Evolutionary conservation across 352 stramenopile species (phyloP), one percentile per base, ranked within the genome.

Genomic region (Halophytophthora batemanensis): DNA sequence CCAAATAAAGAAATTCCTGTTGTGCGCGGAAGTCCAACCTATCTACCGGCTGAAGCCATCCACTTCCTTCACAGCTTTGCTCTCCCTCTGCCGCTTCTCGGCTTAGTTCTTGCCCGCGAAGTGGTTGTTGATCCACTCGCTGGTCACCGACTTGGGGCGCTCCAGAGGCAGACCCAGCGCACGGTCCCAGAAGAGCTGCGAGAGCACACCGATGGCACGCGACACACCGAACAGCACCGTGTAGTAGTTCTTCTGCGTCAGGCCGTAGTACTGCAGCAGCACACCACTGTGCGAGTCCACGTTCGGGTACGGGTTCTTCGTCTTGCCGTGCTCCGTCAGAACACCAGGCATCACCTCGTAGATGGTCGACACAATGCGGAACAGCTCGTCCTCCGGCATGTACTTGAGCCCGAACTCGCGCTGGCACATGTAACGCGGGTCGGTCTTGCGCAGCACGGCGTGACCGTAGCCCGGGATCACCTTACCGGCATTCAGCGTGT

Each of bases 201-300:
- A 98, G 53, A 99, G 86, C 64, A 97, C 97, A 77, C 97, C 96
- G 38, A 99, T 98, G 22, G 94, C 96, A 53, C 97, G 90, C 58
- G 92, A 98, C 3, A 99, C 96, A 68, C 96, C 97, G 70, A 99
- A 99, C 60, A 99, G 90, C 37, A 99, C 97, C 33, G 96, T 99
- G 93, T 99, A 99, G 81, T 99, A 99, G 77, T 98, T 96, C 85
- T 98, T 97, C 84, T 99, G 91, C 46, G 94, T 99, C 73, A 99
- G 90, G 62, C 95, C 96, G 82, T 99, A 99, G 83, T 99, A 96
- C 89, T 97, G 97, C 25, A 99, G 83, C 61, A 99, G 82, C 64
- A 99, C 96, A 58, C 97, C 97, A 18, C 78, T 97, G 86, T 99
- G 97, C 47, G 89, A 98, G 83, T 99, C 96, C 48, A 99, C 96